phyloP scores from a whole-genome alignment of 257 asterid genomes.

The Apocynum venetum region DNA sequence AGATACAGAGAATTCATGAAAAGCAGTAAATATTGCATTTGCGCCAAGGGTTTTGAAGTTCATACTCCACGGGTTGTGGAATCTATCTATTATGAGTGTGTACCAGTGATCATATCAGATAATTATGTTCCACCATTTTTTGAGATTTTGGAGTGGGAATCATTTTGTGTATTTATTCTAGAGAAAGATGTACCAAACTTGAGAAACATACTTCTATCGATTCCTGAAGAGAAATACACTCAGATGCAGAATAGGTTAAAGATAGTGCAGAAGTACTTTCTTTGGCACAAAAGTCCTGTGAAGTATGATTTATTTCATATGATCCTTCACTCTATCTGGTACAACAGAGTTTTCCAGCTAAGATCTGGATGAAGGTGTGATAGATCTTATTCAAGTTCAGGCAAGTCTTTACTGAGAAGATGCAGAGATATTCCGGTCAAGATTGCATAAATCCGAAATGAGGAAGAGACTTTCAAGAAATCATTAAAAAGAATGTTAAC shows the following conservation, averaged over 20 bases:
- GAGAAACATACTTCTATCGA: conserved; percentile 50
- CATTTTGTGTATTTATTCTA: conserved; percentile 44
- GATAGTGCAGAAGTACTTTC: conserved; percentile 36
- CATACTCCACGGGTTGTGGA: conserved; percentile 62
- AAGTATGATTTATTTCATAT: conserved; percentile 62
- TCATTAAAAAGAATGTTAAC: background rate
- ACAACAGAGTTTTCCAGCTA: conserved; percentile 47
- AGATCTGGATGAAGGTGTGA: conserved; percentile 9
- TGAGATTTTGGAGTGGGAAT: conserved; percentile 56
- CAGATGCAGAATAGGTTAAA: conserved; percentile 44
- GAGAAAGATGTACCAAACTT: conserved; percentile 54
- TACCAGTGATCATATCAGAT: conserved; percentile 62
- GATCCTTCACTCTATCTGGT: conserved; percentile 71
- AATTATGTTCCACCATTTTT: conserved; percentile 57
- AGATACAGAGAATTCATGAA: conserved; percentile 53
- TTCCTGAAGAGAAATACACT: conserved; percentile 42
- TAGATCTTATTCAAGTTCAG: background rate
- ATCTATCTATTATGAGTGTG: conserved; percentile 51
- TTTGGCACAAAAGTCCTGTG: conserved; percentile 55
- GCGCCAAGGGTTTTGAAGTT: conserved; percentile 61
- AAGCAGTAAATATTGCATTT: conserved; percentile 59
- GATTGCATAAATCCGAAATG: background rate
- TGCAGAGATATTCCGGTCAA: background rate
- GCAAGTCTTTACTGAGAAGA: background rate
- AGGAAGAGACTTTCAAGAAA: background rate